A percentile compares a stretch with the other conserved stretches of the same genome.
Evolutionary conservation across 148 eudicot genomes (phyloP).

Genomic region (Amaranthus hypochondriacus): DNA sequence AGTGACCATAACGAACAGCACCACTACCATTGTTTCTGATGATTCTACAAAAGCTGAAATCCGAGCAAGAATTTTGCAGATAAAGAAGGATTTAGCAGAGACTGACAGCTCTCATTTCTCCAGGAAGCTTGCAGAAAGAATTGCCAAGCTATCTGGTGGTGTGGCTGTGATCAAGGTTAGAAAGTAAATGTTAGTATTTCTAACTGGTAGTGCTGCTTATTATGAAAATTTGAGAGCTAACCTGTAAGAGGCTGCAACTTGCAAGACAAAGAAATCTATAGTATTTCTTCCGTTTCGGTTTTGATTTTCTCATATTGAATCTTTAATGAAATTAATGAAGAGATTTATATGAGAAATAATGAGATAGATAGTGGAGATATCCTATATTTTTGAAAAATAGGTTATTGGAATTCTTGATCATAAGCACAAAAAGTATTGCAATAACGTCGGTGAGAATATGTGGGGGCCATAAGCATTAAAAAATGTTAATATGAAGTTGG

Average conservation of each 20-base stretch:
- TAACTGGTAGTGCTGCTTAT: not conserved
- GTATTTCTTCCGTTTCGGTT: too few relatives aligned
- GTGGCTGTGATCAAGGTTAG: conserved; percentile 84
- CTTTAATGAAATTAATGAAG: too few relatives aligned
- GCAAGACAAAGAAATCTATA: too few relatives aligned
- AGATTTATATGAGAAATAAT: too few relatives aligned
- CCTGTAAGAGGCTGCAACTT: not conserved
- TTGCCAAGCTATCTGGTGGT: conserved; percentile 90
- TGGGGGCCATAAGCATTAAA: too few relatives aligned
- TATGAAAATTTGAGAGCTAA: conserved; percentile 1
- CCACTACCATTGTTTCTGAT: conserved; percentile 81
- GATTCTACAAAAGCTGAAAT: conserved; percentile 81
- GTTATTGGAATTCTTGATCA: too few relatives aligned
- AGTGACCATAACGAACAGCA: conserved; percentile 60
- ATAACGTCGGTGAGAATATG: too few relatives aligned
- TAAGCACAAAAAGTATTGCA: too few relatives aligned
- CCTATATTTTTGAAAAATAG: too few relatives aligned
- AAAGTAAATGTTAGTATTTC: conserved; percentile 6
- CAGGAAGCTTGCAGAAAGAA: conserved; percentile 69
- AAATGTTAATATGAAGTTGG: too few relatives aligned
- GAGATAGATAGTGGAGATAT: too few relatives aligned
- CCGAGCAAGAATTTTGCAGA: conserved; percentile 77
- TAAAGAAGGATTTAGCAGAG: conserved; percentile 86
- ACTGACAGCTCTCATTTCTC: conserved; percentile 50
- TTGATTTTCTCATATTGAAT: too few relatives aligned